Base-by-base conservation (phyloP, 164 flowering plant genomes). In the Magnolia officinalis region DNA sequence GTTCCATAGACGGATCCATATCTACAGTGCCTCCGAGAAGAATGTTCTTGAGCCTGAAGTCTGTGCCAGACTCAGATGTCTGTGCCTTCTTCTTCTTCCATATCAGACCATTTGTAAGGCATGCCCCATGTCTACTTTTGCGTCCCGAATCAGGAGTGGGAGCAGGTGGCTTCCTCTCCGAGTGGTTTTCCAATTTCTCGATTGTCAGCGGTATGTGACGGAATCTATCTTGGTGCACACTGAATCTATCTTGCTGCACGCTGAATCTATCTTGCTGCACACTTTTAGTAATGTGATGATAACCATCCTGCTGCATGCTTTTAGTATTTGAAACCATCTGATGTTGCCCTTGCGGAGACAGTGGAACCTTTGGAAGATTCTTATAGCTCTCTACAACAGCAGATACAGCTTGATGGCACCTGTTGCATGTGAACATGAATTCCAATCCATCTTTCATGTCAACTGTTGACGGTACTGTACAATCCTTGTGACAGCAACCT, bases 401-500 rank as follows among this genome's bases (percentile, higher is more conserved):
- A 72, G 67, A 67, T 55, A 23, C 49, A 23, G 63, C 77, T 73
- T 63, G 74, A 80, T 79, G 82, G 77, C 99, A 96, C 37, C 71
- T 83, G 77, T 87, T 88, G 88, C 99, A 96, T 63, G 85, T 86
- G 72, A 84, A 52, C 72, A 78, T 7, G 74, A 63, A 76, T 68
- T 82, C 85, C 49, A 80, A 78, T 73, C 80, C 85, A 75, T 71
- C 83, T 69, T 73, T 85, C 23, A 68, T 68, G 50, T 78, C 79
- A 78, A 77, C 78, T 24, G 79, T 83, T 26, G 92, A 87, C 70
- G 87, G 82, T 31, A 77, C 29, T 26, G 88, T 81, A 79, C 99
- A 96, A 16, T 79, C 83, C 73, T 75, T 78, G 78, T 96, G 99
- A 82, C 94, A 94, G 76, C 76, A 88, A 80, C 98, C 99, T 96